These are phyloP conservation scores for Phytophthora chlamydospora DNA, from an alignment of 352 stramenopile species.

Conservation along the genomic window DNA sequence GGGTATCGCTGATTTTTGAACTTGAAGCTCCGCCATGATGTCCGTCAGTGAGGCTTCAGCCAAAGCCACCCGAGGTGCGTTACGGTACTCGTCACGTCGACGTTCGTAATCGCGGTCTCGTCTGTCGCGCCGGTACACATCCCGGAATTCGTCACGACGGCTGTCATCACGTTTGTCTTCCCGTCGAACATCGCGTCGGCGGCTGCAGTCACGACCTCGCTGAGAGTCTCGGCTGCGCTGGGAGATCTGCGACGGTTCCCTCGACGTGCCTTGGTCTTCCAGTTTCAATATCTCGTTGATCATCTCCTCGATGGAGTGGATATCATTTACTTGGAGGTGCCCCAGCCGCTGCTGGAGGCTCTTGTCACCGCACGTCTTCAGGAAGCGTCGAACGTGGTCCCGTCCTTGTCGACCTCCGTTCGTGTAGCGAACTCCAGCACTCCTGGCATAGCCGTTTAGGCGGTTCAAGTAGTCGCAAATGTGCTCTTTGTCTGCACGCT, in stretches of 20 bases:
- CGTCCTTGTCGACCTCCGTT: no score
- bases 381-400: background rate
- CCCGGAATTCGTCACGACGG: background rate
- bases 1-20: no score
- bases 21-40: no score
- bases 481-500: no score
- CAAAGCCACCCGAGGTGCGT: no score
- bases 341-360: background rate
- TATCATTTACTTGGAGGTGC: slow-evolving; percentile 1
- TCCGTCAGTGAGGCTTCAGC: no score
- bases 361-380: slow-evolving; percentile 2
- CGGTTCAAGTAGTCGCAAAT: no score
- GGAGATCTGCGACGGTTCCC: background rate
- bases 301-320: background rate
- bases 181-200: background rate
- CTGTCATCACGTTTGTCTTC: no score
- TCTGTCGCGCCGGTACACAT: background rate
- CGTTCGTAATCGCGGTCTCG: background rate
- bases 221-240: no score
- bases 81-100: background rate
- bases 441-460: no score
- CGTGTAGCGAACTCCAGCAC: no score
- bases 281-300: slow-evolving; percentile 2
- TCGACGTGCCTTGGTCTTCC: background rate
- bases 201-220: background rate